Evolutionary conservation across 2,329 filamentous ascomycete genomes (phyloP).

Genomic region (Sporothrix brunneoviolacea): DNA sequence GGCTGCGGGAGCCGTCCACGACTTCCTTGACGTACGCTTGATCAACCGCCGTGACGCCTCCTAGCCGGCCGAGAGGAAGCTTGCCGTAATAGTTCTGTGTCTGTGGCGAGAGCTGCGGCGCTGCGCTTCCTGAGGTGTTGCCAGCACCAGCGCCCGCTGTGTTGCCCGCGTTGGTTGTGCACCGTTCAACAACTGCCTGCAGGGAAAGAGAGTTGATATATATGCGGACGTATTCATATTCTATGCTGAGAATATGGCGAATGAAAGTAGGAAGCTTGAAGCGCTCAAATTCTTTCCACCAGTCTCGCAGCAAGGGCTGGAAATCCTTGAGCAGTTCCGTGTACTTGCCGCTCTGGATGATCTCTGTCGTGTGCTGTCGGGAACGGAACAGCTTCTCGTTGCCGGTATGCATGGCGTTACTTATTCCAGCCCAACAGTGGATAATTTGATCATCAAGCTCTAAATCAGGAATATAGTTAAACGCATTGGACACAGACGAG

Average conservation of each 20-base stretch:
- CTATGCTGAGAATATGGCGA: conserved; percentile 76
- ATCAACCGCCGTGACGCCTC: conserved; percentile 58
- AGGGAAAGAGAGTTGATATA: conserved; percentile 92
- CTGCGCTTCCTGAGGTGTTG: conserved; percentile 20
- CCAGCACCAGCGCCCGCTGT: conserved; percentile 10
- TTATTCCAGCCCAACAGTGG: conserved; percentile 91
- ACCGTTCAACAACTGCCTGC: conserved; percentile 90
- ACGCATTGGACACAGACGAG: conserved; percentile 49
- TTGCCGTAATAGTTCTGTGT: conserved; percentile 60
- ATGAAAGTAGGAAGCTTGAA: conserved; percentile 61
- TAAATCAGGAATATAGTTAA: conserved; percentile 61
- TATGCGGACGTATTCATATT: conserved; percentile 91
- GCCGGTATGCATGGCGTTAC: conserved; percentile 82
- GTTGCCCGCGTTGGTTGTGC: conserved; percentile 55
- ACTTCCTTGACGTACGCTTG: conserved; percentile 71
- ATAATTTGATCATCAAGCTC: conserved; percentile 64
- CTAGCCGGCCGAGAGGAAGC: conserved; percentile 56
- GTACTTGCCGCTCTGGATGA: conserved; percentile 83
- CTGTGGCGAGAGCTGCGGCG: conserved; percentile 48
- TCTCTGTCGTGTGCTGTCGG: conserved; percentile 76
- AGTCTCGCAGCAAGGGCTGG: conserved; percentile 68
- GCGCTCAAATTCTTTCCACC: conserved; percentile 77
- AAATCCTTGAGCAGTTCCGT: conserved; percentile 74
- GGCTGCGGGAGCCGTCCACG: conserved; percentile 67
- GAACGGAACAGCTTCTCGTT: conserved; percentile 86